Percentiles rank a stretch among this genome's conserved stretches.
phyloP scores from a whole-genome alignment of 129 eudicot species.

The Artemisia tridentata region DNA sequence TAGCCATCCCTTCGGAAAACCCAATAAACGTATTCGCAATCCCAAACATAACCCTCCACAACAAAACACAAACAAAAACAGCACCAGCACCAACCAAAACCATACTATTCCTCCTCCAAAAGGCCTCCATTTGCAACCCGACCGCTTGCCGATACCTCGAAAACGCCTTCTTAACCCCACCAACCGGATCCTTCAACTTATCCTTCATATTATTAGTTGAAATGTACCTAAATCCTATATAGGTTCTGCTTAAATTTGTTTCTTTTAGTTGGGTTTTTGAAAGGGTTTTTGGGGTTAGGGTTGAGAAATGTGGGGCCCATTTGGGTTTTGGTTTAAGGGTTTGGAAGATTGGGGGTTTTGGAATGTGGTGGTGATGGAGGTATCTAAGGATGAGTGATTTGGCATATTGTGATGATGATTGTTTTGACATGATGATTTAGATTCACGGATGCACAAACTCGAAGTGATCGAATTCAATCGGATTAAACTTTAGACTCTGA shows the following conservation, averaged over 20 bases:
- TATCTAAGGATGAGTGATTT: constrained; percentile 40
- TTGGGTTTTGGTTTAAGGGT: background rate
- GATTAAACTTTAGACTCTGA: constrained; percentile 22
- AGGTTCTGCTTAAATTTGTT: constrained; percentile 32
- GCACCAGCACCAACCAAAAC: constrained; percentile 74
- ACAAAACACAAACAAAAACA: constrained; percentile 62
- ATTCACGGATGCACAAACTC: constrained; percentile 62
- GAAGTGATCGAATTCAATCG: constrained; percentile 25
- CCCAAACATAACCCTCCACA: constrained; percentile 95
- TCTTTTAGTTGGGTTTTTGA: constrained; percentile 7
- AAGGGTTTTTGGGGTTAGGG: constrained; percentile 10
- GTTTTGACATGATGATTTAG: constrained; percentile 69
- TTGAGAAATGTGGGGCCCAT: constrained; percentile 21
- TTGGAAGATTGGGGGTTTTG: constrained; percentile 34
- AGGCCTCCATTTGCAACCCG: constrained; percentile 85
- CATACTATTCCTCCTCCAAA: constrained; percentile 83
- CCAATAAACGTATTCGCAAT: constrained; percentile 80
- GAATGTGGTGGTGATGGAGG: constrained; percentile 36
- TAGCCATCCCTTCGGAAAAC: constrained; percentile 97
- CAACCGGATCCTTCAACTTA: constrained; percentile 52
- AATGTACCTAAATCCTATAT: constrained; percentile 59
- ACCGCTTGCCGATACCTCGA: constrained; percentile 64
- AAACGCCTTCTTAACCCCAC: constrained; percentile 35
- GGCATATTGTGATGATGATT: constrained; percentile 42
- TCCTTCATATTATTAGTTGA: constrained; percentile 35